A percentile compares a stretch with the other conserved stretches of the same genome.
Evolutionary conservation across 2,329 filamentous ascomycete species (phyloP).

Genomic region (Epichloe aotearoae): DNA sequence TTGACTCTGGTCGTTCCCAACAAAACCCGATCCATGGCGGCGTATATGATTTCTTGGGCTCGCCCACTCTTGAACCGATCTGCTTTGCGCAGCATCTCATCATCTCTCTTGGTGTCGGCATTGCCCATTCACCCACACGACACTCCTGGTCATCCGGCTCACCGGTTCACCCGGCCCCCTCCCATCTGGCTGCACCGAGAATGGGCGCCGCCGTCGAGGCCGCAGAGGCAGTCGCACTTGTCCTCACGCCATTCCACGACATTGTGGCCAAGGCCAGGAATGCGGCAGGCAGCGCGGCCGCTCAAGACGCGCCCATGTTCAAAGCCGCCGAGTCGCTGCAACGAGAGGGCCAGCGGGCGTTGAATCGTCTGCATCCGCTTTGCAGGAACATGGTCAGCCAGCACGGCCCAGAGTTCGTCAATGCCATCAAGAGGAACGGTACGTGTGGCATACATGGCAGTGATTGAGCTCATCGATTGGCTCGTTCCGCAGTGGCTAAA

Average conservation of each 20-base stretch:
- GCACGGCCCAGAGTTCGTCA: conserved; percentile 36
- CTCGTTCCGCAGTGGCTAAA: neutral
- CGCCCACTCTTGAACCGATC: too few relatives aligned
- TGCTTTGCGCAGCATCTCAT: too few relatives aligned
- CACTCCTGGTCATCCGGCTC: too few relatives aligned
- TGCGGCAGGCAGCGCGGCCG: conserved; percentile 33
- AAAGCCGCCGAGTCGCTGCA: conserved; percentile 33
- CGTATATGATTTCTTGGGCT: too few relatives aligned
- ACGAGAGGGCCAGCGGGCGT: conserved; percentile 34
- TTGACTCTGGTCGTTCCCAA: too few relatives aligned
- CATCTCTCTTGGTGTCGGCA: too few relatives aligned
- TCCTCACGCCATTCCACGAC: conserved; percentile 37
- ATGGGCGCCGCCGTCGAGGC: conserved; percentile 15
- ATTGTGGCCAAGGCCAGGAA: conserved; percentile 36
- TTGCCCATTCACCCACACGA: too few relatives aligned
- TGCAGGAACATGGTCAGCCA: conserved; percentile 34
- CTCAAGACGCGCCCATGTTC: conserved; percentile 29
- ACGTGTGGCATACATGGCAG: neutral
- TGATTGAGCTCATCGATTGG: too few relatives aligned
- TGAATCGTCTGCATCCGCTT: conserved; percentile 38
- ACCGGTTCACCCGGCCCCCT: too few relatives aligned
- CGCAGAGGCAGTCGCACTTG: conserved; percentile 27
- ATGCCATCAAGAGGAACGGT: conserved; percentile 38
- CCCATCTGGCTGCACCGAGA: neutral
- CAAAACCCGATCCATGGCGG: too few relatives aligned